These are phyloP conservation scores for Exserohilum rostratum DNA, from an alignment of 2,329 filamentous ascomycete genomes.

Conservation along the genomic window DNA sequence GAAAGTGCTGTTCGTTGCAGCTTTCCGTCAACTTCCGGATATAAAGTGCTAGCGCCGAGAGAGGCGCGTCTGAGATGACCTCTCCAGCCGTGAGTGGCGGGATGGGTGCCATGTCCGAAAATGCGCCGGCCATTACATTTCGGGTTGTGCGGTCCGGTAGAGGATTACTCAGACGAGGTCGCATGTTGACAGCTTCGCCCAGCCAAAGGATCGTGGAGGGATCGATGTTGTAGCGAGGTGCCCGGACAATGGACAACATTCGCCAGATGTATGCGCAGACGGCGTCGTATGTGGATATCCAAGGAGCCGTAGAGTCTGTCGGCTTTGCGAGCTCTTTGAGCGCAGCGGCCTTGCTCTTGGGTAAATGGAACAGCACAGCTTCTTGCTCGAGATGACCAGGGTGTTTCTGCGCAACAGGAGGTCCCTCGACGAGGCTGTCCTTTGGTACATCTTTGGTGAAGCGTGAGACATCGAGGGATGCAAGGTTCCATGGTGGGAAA, in stretches of 20 bases:
- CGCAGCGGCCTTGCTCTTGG: not conserved
- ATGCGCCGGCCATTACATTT: not conserved
- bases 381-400: not conserved
- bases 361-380: not conserved
- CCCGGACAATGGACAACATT: not conserved
- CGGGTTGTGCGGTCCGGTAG: not conserved
- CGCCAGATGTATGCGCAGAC: not conserved
- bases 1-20: not conserved
- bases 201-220: not conserved
- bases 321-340: not conserved
- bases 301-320: not conserved
- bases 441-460: not conserved
- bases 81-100: not conserved
- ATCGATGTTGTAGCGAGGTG: not conserved
- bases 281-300: not conserved
- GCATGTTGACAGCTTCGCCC: not conserved
- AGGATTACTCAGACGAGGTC: not conserved
- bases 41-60: not conserved
- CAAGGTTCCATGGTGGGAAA: not conserved
- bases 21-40: not conserved
- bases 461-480: not conserved
- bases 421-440: not conserved
- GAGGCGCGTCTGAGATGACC: not conserved
- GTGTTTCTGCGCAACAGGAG: not conserved
- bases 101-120: not conserved